Percentiles rank a stretch among this genome's conserved stretches.
These are phyloP conservation scores for Setomelanomma holmii DNA, from an alignment of 2,329 filamentous ascomycete genomes.

Conservation along the genomic window DNA sequence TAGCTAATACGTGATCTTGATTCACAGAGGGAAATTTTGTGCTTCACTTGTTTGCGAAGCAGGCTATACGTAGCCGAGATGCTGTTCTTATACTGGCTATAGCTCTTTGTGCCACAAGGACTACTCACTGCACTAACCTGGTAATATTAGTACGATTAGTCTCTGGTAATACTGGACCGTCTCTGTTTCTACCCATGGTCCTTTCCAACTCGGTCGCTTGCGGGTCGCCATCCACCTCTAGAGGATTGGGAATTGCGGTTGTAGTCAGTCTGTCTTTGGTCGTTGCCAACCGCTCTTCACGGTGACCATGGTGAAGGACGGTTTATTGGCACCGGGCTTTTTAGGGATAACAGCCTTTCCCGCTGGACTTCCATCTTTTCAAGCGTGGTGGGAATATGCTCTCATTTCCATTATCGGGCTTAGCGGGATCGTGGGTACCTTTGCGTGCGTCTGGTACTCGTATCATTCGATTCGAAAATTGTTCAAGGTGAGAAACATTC, in stretches of 20 bases:
- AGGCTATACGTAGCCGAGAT: slow-evolving; percentile 23
- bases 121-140: slow-evolving; percentile 4
- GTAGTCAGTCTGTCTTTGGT: not conserved
- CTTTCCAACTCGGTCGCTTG: not conserved
- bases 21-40: slow-evolving; percentile 24
- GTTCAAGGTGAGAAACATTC: slow-evolving; percentile 25
- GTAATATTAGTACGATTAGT: no score
- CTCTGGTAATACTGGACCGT: no score
- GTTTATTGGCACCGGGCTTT: slow-evolving; percentile 20
- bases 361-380: slow-evolving; percentile 22
- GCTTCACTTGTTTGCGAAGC: slow-evolving; percentile 19
- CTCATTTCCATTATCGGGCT: slow-evolving; percentile 41
- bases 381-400: slow-evolving; percentile 44
- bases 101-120: slow-evolving; percentile 7
- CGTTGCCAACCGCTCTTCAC: not conserved
- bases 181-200: slow-evolving; percentile 4
- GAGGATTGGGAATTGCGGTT: not conserved
- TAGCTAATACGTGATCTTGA: slow-evolving; percentile 32
- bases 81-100: slow-evolving; percentile 29
- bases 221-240: not conserved
- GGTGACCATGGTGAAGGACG: slow-evolving; percentile 3
- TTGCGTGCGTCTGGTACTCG: slow-evolving; percentile 36
- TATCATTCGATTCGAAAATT: slow-evolving; percentile 25
- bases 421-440: slow-evolving; percentile 34
- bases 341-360: slow-evolving; percentile 41